A percentile compares a stretch with the other conserved stretches of the same genome.
phyloP scores from a whole-genome alignment of 768 basidiomycete genomes.

The Myochromella boudieri region DNA sequence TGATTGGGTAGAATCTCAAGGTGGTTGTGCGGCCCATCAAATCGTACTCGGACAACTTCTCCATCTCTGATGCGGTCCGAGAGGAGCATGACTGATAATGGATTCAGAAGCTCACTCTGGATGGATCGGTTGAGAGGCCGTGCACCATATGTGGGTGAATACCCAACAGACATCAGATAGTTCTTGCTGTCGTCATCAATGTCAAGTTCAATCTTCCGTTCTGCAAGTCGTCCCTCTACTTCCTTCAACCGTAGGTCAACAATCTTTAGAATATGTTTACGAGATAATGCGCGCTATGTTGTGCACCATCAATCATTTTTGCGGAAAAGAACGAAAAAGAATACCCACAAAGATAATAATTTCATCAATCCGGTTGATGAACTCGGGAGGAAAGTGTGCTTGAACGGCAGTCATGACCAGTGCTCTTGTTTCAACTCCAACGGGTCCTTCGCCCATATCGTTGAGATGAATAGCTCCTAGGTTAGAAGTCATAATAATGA shows the following conservation, averaged over 20 bases:
- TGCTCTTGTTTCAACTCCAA: constrained; percentile 56
- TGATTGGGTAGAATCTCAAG: constrained; percentile 84
- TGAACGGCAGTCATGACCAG: constrained; percentile 81
- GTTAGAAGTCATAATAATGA: constrained; percentile 95
- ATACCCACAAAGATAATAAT: constrained; percentile 71
- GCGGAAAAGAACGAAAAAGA: constrained; percentile 12
- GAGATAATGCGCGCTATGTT: constrained; percentile 74
- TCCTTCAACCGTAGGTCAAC: constrained; percentile 88
- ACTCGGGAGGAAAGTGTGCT: constrained; percentile 88
- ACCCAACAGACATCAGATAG: constrained; percentile 74
- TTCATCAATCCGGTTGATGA: constrained; percentile 88
- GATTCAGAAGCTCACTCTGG: constrained; percentile 90
- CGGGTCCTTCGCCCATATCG: constrained; percentile 71
- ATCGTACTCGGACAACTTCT: constrained; percentile 72
- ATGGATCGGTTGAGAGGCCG: constrained; percentile 91
- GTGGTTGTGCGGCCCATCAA: constrained; percentile 81
- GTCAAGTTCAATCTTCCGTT: constrained; percentile 78
- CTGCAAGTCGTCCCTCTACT: constrained; percentile 75
- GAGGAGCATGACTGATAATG: constrained; percentile 81
- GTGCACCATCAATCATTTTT: constrained; percentile 22
- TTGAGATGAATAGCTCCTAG: constrained; percentile 77
- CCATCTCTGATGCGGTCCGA: constrained; percentile 81
- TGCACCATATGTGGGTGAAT: constrained; percentile 85
- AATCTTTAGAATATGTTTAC: constrained; percentile 74
- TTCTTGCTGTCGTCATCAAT: constrained; percentile 76